A percentile compares a stretch with the other conserved stretches of the same genome.
Conservation (phyloP, 441 rosid genomes). For the Pelargonium australe region DNA sequence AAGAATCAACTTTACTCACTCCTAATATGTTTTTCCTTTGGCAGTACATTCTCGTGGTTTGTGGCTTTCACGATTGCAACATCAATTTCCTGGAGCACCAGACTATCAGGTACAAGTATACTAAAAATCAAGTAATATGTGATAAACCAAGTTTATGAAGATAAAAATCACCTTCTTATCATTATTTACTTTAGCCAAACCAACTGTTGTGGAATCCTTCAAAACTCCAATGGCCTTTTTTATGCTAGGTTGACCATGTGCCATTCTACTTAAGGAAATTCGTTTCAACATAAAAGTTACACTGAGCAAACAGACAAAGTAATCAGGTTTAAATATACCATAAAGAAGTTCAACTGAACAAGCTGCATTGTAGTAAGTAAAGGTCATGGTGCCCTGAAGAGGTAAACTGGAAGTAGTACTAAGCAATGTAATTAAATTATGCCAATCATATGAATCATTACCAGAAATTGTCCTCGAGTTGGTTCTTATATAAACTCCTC, state of each 20-base stretch:
- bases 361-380: not conserved
- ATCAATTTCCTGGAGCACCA: conserved; percentile 27
- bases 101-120: conserved; percentile 1
- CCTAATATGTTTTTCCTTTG: conserved; percentile 38
- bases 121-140: not conserved
- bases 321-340: not conserved
- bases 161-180: conserved; percentile 30
- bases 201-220: conserved; percentile 42
- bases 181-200: conserved; percentile 33
- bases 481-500: not conserved
- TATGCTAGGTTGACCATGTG: conserved; percentile 27
- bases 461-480: not conserved
- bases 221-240: conserved; percentile 35
- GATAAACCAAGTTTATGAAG: not conserved
- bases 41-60: conserved; percentile 28
- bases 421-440: not conserved
- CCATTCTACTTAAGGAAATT: conserved; percentile 26
- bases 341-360: not conserved
- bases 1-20: conserved; percentile 26
- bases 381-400: not conserved
- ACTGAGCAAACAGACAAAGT: not conserved
- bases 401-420: not conserved
- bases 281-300: not conserved
- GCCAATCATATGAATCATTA: not conserved
- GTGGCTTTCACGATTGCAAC: conserved; percentile 52